Percentiles rank a stretch among this genome's conserved stretches.
Conservation (phyloP, 1,284 basidiomycete genomes). For the Cerioporus squamosus region DNA sequence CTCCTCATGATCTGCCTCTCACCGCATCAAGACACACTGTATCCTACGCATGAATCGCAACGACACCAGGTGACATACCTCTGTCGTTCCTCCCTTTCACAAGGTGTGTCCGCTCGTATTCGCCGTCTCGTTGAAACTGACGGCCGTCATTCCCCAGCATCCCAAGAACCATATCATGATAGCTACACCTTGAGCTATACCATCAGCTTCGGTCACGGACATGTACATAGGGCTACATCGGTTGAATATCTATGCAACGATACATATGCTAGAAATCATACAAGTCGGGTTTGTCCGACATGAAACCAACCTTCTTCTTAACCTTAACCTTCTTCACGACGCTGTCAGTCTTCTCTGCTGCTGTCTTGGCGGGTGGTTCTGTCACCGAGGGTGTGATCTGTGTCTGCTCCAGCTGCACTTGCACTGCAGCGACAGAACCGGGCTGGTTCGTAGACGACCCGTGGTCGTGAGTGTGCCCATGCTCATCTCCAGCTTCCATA, state of each 20-base stretch:
- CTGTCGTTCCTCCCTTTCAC: background rate
- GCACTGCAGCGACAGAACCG: constrained; percentile 27
- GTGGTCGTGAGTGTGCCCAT: constrained; percentile 2
- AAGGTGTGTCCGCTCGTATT: too few relatives aligned
- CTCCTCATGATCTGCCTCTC: background rate
- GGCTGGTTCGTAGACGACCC: background rate
- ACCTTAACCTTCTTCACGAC: constrained; percentile 48
- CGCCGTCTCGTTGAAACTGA: background rate
- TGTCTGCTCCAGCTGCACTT: constrained; percentile 33
- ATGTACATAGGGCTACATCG: constrained; percentile 21
- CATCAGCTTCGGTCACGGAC: background rate
- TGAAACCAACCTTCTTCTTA: constrained; percentile 74
- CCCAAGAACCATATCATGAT: background rate
- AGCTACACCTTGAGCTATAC: too few relatives aligned
- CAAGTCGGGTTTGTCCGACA: constrained; percentile 66
- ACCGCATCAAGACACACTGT: background rate
- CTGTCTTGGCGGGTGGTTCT: background rate
- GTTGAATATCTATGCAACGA: constrained; percentile 4
- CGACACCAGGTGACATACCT: background rate
- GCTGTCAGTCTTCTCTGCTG: constrained; percentile 30
- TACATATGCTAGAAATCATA: constrained; percentile 52
- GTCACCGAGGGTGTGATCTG: constrained; percentile 6
- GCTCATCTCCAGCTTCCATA: constrained; percentile 26
- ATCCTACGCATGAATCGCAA: background rate
- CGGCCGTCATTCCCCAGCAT: background rate